Evolutionary conservation across 345 rosid genomes (phyloP), one percentile per base, ranked within the genome.

Genomic region (Salix viminalis): DNA sequence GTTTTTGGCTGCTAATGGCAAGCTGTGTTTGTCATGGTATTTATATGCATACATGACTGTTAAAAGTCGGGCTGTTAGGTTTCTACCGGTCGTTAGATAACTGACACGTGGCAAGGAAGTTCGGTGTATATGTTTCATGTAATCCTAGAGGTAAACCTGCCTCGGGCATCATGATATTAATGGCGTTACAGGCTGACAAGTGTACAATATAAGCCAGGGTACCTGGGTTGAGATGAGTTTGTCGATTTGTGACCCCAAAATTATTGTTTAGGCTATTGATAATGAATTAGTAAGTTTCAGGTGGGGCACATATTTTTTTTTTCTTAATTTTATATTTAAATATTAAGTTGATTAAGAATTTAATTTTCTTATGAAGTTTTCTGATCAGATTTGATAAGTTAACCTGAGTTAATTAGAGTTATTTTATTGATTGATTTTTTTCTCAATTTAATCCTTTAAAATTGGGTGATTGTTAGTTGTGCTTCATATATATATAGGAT

Each of bases 31-130:
- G 19, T 14, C 5, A 18, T n/a, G 34, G 39, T 1, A 24, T 44
- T 75, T 42, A 77, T 74, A 74, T 24, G 21, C 0, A 6, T 3
- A 41, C 2, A 18, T 6, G 9, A 42, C 7, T 6, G 75, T 26
- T 77, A 74, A 60, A 24, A 48, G 37, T 80, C 72, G 81, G 12
- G 62, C 72, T 34, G 24, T 41, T 73, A 24, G 19, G 28, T 2
- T 2, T 2, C 12, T 7, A 30, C 1, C 6, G 6, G 14, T 77
- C 68, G 18, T 19, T 32, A 10, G 79, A 24, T 60, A 36, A 2
- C 5, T n/a, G 75, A 72, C 71, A 54, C 15, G 75, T 84, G 77
- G 44, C 11, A 2, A 30, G 18, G 54, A 19, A 65, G 46, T 18
- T 78, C 46, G 52, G 23, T 65, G 7, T 23, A 6, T 46, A 56